A percentile compares a stretch with the other conserved stretches of the same genome.
Evolutionary conservation across 2,329 filamentous ascomycete genomes (phyloP).

Genomic region (Colletotrichum incanum): DNA sequence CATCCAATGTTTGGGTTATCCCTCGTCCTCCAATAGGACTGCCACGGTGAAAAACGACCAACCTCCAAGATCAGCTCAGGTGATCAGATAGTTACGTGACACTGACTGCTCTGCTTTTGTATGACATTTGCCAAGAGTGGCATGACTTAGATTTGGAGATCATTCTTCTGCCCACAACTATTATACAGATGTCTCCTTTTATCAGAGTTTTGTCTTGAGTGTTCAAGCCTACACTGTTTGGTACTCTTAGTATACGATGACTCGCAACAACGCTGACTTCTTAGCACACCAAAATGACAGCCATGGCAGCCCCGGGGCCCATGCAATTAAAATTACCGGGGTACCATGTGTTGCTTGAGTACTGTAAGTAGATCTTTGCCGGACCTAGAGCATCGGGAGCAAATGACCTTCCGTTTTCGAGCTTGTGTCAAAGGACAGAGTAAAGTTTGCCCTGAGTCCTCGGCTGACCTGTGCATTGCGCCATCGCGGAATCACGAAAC

Average conservation of each 20-base stretch:
- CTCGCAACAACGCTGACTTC: not conserved
- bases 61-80: not conserved
- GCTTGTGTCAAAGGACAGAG: too few species aligned
- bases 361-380: not conserved
- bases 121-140: not conserved
- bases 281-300: not conserved
- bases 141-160: not conserved
- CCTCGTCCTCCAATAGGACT: not conserved
- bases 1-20: not conserved
- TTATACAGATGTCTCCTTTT: too few species aligned
- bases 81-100: too few species aligned
- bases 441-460: not conserved
- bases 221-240: too few species aligned
- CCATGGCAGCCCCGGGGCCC: not conserved
- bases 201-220: not conserved
- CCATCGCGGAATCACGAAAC: not conserved
- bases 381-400: not conserved
- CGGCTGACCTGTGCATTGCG: not conserved
- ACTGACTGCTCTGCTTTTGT: not conserved
- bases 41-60: not conserved
- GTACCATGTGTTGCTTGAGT: too few species aligned
- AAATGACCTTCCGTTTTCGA: slow-evolving; percentile 7
- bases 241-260: not conserved
- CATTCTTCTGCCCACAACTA: not conserved
- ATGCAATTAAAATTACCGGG: not conserved